Base-by-base conservation (phyloP, 2,329 filamentous ascomycete species). In the Colletotrichum truncatum region DNA sequence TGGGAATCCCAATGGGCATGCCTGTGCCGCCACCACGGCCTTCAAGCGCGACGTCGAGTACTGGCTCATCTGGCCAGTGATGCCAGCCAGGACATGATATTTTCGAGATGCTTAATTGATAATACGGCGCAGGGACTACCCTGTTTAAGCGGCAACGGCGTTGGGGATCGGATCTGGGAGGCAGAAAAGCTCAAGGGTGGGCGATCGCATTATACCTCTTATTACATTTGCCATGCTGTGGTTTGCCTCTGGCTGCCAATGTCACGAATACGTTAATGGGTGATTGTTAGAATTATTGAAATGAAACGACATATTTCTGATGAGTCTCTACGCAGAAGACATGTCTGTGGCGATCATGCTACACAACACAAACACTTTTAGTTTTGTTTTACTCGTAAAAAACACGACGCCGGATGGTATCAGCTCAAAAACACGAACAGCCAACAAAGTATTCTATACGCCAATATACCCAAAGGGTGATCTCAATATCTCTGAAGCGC, bases 11-110 rank as follows among this genome's bases (percentile, higher is more conserved):
- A 2, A 70, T 70, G 32, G 71, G 70, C 4, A 69, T 75, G 68
- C 77, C 76, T 4, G 68, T 74, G n/a, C 76, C 75, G 25, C 81
- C 80, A 28, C 75, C 79, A 2, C 70, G 81, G 57, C 80, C 80
- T 18, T 73, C 74, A 10, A 81, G 80, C 51, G 77, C 77, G 5
- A 79, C 78, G 11, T 81, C 79, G 9, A 81, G 79, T 71, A 81
- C 80, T 11, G 79, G 79, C 21, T 81, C 80, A 6, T 80, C 79
- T 12, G 79, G 79, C 18, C 72, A 78, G 62, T 78, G 69, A 73
- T 80, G 77, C 59, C 77, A 28, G 4, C 25, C 4, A 30, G 16
- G 12, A n/a, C 10, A 39, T 63, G 36, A 10, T 21, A 12, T 43
- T 51, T 45, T 21, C 18, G 36, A 32, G 32, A 28, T 18, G 45